These are phyloP conservation scores for Fusarium sp. DNA, from an alignment of 2,329 filamentous ascomycete genomes.

Conservation along the genomic window DNA sequence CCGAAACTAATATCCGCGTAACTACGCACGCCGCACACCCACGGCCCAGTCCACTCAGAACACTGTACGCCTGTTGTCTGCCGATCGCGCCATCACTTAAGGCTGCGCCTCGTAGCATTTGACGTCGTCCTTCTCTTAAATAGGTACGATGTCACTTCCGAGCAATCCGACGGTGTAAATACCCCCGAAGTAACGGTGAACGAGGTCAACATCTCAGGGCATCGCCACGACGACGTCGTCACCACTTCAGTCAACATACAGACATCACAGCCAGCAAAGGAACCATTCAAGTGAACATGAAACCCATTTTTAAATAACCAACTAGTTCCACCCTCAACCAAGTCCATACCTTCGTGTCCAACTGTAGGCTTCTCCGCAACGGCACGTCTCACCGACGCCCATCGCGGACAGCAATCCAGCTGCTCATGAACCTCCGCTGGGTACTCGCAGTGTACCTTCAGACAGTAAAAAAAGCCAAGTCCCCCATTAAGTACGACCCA, in stretches of 20 bases:
- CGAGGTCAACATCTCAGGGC: not conserved
- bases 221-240: not conserved
- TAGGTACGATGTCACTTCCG: not conserved
- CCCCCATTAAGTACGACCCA: constrained; percentile 37
- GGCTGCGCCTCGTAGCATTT: constrained; percentile 14
- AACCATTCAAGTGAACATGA: constrained; percentile 24
- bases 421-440: constrained; percentile 36
- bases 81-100: constrained; percentile 7
- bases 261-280: not conserved
- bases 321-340: constrained; percentile 24
- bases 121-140: not conserved
- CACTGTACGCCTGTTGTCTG: not conserved
- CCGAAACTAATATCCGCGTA: not conserved
- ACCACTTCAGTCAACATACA: not conserved
- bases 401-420: constrained; percentile 32
- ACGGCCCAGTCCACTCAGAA: not conserved
- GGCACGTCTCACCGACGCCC: constrained; percentile 25
- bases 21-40: not conserved
- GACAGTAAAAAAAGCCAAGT: constrained; percentile 29
- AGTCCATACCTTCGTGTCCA: constrained; percentile 37
- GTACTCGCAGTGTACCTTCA: constrained; percentile 23
- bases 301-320: constrained; percentile 31
- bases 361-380: constrained; percentile 30
- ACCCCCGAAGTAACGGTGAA: not conserved
- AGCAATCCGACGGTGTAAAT: not conserved